phyloP scores from a whole-genome alignment of 768 basidiomycete species.

The Suillus luteus region DNA sequence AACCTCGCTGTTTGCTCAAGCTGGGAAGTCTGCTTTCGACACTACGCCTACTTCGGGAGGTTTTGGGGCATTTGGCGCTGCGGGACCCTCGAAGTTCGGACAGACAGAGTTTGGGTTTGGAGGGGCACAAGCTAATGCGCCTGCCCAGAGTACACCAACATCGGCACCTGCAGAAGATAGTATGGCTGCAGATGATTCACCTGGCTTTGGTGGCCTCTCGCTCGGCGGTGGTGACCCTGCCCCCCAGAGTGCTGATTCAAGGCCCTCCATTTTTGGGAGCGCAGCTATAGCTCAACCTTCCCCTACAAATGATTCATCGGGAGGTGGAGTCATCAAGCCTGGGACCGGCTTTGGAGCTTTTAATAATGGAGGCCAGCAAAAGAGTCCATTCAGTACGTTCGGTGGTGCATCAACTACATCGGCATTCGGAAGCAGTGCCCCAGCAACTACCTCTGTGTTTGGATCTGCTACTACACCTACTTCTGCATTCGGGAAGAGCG shows the following conservation, averaged over 20 bases:
- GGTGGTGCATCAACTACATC: conserved; percentile 9
- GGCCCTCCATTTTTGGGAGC: conserved; percentile 37
- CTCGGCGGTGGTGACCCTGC: conserved; percentile 28
- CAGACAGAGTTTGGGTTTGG: conserved; percentile 29
- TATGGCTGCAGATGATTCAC: conserved; percentile 35
- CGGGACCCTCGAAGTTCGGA: conserved; percentile 36
- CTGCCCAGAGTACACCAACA: background rate
- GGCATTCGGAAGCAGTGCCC: conserved; percentile 19
- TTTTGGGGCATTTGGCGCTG: conserved; percentile 37
- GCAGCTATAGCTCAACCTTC: conserved; percentile 12
- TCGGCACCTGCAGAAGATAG: conserved; percentile 27
- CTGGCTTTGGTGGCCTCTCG: conserved; percentile 35
- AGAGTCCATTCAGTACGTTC: conserved; percentile 27
- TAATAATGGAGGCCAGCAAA: conserved; percentile 23
- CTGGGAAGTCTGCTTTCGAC: conserved; percentile 23
- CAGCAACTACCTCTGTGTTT: conserved; percentile 19
- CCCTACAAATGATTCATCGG: conserved; percentile 18
- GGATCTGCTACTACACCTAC: conserved; percentile 17
- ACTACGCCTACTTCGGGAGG: conserved; percentile 26
- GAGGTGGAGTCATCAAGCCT: conserved; percentile 31
- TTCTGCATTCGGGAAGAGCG: conserved; percentile 21
- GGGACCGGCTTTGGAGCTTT: conserved; percentile 39
- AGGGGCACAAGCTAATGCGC: conserved; percentile 15
- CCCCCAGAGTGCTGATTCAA: conserved; percentile 26
- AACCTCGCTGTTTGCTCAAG: conserved; percentile 25